These are phyloP conservation scores for Beauveria rudraprayagi DNA, from an alignment of 2,329 filamentous ascomycete species.

Conservation along the genomic window DNA sequence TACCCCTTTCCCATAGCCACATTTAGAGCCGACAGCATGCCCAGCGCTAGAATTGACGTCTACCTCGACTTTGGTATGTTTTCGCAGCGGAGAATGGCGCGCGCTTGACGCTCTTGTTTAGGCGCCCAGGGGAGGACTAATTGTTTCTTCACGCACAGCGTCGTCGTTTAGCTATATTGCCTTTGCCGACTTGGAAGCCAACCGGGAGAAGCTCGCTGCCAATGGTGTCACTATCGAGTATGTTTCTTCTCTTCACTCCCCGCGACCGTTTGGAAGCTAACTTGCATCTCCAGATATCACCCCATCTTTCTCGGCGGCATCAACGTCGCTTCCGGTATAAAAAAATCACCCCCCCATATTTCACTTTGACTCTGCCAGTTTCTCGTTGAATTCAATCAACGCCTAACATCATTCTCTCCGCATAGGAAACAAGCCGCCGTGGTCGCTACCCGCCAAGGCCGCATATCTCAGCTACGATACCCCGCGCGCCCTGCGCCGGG, in stretches of 20 bases:
- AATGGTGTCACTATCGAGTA: constrained; percentile 61
- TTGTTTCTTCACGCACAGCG: constrained; percentile 33
- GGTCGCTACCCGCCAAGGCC: constrained; percentile 61
- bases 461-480: constrained; percentile 41
- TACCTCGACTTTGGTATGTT: constrained; percentile 58
- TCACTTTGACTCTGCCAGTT: background rate
- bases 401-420: background rate
- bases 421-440: constrained; percentile 66
- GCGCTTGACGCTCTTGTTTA: background rate
- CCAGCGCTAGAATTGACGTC: constrained; percentile 52
- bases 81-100: constrained; percentile 1
- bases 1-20: background rate
- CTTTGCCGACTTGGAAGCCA: constrained; percentile 50
- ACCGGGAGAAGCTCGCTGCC: constrained; percentile 43
- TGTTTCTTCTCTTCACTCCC: constrained; percentile 18
- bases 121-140: background rate
- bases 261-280: background rate
- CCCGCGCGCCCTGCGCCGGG: constrained; percentile 29
- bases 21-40: constrained; percentile 35
- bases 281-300: constrained; percentile 45
- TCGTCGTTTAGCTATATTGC: constrained; percentile 54
- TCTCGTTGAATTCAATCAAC: background rate
- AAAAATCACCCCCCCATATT: background rate
- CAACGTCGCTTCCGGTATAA: constrained; percentile 48
- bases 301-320: constrained; percentile 66